These are phyloP conservation scores for Manihot esculenta DNA, from an alignment of 441 rosid species.

Conservation along the genomic window DNA sequence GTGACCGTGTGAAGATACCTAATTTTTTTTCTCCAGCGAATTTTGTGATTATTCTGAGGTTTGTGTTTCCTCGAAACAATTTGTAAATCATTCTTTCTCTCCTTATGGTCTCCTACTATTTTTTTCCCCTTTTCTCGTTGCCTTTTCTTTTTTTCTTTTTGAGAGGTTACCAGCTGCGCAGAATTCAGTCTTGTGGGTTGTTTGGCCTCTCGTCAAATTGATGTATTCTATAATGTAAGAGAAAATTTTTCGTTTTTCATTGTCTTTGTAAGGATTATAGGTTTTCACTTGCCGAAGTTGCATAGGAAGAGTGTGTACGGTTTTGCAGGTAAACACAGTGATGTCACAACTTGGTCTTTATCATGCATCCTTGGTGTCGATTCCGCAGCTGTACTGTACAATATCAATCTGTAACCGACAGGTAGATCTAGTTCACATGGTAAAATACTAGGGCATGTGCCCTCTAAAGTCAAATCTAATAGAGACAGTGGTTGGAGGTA, in stretches of 20 bases:
- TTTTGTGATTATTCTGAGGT: conserved; percentile 26
- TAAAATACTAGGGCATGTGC: no score
- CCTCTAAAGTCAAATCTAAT: no score
- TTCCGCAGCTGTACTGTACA: neutral
- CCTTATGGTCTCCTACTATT: neutral
- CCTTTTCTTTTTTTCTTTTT: neutral
- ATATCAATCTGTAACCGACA: neutral
- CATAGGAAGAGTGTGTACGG: neutral
- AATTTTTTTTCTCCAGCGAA: conserved; percentile 9
- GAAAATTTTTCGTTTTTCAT: neutral
- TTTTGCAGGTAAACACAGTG: no score
- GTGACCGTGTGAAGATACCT: conserved; percentile 2
- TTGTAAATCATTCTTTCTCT: conserved; percentile 41
- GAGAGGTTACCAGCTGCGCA: conserved; percentile 12
- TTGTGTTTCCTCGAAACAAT: conserved; percentile 29
- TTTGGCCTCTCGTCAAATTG: conserved; percentile 18
- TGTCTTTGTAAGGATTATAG: neutral
- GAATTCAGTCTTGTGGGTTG: conserved; percentile 13
- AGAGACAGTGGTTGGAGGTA: no score
- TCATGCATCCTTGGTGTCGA: no score
- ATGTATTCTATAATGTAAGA: conserved; percentile 12
- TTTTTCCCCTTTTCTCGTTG: neutral
- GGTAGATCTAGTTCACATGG: no score
- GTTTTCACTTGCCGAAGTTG: neutral
- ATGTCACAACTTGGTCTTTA: neutral